A percentile compares a stretch with the other conserved stretches of the same genome.
phyloP scores from a whole-genome alignment of 2,329 filamentous ascomycete species.

The Xylariaceae sp. region DNA sequence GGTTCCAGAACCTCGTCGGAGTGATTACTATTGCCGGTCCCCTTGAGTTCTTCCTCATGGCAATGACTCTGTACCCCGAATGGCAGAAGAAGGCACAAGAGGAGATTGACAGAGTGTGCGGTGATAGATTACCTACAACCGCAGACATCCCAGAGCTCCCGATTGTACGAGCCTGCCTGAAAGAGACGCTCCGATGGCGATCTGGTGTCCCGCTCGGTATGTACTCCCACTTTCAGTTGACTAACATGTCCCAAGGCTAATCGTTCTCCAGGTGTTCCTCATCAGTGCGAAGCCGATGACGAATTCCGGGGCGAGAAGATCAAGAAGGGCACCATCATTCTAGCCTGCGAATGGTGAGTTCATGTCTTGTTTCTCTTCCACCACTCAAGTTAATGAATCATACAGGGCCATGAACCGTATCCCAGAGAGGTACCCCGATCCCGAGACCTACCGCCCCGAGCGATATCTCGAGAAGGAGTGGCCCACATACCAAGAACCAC shows the following conservation, averaged over 20 bases:
- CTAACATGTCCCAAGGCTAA: slow-evolving; percentile 1
- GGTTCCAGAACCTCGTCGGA: slow-evolving; percentile 47
- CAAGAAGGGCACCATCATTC: slow-evolving; percentile 43
- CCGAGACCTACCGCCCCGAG: slow-evolving; percentile 58
- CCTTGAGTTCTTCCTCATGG: slow-evolving; percentile 48
- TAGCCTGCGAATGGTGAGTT: slow-evolving; percentile 47
- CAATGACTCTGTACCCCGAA: slow-evolving; percentile 48
- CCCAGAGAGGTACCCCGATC: slow-evolving; percentile 54
- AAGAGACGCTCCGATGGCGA: slow-evolving; percentile 55
- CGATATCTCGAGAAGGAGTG: slow-evolving; percentile 58
- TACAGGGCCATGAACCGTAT: slow-evolving; percentile 53
- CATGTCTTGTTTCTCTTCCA: no score
- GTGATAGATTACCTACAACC: slow-evolving; percentile 47
- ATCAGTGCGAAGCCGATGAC: slow-evolving; percentile 44
- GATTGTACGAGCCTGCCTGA: slow-evolving; percentile 49
- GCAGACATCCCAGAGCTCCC: slow-evolving; percentile 47
- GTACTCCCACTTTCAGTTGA: neutral
- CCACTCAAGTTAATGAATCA: slow-evolving; percentile 1
- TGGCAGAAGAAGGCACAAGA: slow-evolving; percentile 50
- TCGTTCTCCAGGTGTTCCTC: slow-evolving; percentile 39
- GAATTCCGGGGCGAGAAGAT: slow-evolving; percentile 44
- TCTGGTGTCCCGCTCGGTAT: slow-evolving; percentile 49
- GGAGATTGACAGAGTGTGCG: slow-evolving; percentile 53
- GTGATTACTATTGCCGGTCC: slow-evolving; percentile 47
- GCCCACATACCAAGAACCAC: slow-evolving; percentile 60